phyloP scores from a whole-genome alignment of 1,284 basidiomycete genomes.

The Sparassis latifolia region DNA sequence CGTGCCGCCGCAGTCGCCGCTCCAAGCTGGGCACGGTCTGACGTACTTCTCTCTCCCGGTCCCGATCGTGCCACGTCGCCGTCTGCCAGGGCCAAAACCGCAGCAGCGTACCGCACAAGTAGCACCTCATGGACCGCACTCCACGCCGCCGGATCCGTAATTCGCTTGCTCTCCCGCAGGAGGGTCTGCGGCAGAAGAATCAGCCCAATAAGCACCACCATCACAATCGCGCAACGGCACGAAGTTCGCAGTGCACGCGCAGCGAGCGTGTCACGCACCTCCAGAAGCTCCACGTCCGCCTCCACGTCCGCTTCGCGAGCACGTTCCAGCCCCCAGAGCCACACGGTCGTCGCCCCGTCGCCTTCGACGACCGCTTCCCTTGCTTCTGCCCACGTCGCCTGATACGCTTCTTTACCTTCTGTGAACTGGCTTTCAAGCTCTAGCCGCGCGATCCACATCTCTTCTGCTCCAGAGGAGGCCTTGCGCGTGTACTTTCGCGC shows the following conservation, averaged over 20 bases:
- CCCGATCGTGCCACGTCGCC: slow-evolving; percentile 3
- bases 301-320: slow-evolving; percentile 13
- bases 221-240: background rate
- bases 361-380: slow-evolving; percentile 32
- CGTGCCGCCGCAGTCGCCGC: slow-evolving; percentile 11
- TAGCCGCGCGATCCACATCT: slow-evolving; percentile 50
- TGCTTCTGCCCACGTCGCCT: slow-evolving; percentile 37
- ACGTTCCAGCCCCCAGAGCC: slow-evolving; percentile 42
- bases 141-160: slow-evolving; percentile 29
- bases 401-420: slow-evolving; percentile 19
- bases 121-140: slow-evolving; percentile 39
- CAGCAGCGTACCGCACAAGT: slow-evolving; percentile 36
- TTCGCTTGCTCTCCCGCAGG: slow-evolving; percentile 42
- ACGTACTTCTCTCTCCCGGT: background rate
- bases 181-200: slow-evolving; percentile 31
- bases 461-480: slow-evolving; percentile 24
- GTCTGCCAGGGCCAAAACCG: background rate
- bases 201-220: background rate
- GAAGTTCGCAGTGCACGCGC: background rate
- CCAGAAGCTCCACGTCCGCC: slow-evolving; percentile 24
- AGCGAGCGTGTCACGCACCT: slow-evolving; percentile 27
- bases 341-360: slow-evolving; percentile 34
- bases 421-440: slow-evolving; percentile 34
- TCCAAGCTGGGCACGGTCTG: background rate
- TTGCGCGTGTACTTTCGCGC: slow-evolving; percentile 39